Conservation (phyloP, 176 grass and related monocot species). For the Carex cristatella region DNA sequence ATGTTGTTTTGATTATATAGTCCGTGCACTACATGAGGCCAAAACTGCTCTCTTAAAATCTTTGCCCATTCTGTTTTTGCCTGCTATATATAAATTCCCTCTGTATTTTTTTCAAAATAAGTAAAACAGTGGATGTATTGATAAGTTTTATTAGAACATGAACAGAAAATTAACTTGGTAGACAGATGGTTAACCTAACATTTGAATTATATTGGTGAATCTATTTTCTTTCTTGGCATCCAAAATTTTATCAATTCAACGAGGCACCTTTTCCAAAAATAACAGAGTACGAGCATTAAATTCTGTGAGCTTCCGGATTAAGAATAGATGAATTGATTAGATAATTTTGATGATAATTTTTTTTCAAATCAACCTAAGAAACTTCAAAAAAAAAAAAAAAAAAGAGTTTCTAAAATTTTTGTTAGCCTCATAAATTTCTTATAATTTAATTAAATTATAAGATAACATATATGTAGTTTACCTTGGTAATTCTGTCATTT, state of each 20-base stretch:
- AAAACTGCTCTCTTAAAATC: too few relatives aligned
- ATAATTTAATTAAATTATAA: too few relatives aligned
- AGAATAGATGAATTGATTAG: not conserved
- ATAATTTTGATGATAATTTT: conserved; percentile 3
- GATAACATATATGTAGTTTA: too few relatives aligned
- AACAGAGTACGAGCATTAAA: not conserved
- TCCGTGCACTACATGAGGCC: too few relatives aligned
- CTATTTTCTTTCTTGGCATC: not conserved
- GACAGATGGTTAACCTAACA: too few relatives aligned
- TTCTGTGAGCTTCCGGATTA: not conserved
- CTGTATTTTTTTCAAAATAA: not conserved
- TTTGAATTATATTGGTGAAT: not conserved
- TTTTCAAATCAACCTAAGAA: not conserved
- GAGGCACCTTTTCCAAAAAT: not conserved
- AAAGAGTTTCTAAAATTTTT: too few relatives aligned
- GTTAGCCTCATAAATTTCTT: too few relatives aligned
- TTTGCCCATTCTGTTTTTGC: not conserved
- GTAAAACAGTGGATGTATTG: not conserved
- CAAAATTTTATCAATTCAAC: not conserved
- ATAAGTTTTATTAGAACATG: not conserved
- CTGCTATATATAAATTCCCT: too few relatives aligned
- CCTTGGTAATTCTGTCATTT: too few relatives aligned
- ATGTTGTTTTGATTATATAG: too few relatives aligned
- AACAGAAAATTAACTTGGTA: too few relatives aligned
- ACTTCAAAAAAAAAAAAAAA: too few relatives aligned